Percentiles rank a stretch among this genome's conserved stretches.
Conservation (phyloP, 2,329 filamentous ascomycete species). For the Dothistroma pini region DNA sequence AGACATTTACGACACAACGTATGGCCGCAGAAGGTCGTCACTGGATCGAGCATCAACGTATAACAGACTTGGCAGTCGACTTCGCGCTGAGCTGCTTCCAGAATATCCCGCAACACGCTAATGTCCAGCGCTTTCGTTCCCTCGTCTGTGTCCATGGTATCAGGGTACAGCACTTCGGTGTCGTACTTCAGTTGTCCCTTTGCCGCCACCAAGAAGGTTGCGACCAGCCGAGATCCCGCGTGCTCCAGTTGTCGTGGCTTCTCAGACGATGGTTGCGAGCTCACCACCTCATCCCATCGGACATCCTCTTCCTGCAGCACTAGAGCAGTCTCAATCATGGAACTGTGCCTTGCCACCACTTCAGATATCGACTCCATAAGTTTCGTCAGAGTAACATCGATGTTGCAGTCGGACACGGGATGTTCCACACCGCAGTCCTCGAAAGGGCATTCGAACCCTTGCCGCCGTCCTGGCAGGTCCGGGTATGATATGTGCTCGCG, state of each 20-base stretch:
- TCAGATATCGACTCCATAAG: slow-evolving; percentile 59
- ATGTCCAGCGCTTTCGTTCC: slow-evolving; percentile 42
- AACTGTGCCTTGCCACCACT: slow-evolving; percentile 47
- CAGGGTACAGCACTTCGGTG: slow-evolving; percentile 30
- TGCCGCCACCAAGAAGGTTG: slow-evolving; percentile 64
- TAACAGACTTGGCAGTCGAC: slow-evolving; percentile 90
- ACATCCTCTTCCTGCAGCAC: slow-evolving; percentile 43
- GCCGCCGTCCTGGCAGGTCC: slow-evolving; percentile 59
- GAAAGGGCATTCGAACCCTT: slow-evolving; percentile 73
- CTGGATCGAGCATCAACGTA: slow-evolving; percentile 71
- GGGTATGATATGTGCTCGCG: slow-evolving; percentile 76
- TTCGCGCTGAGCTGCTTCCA: slow-evolving; percentile 62
- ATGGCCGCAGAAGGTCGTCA: slow-evolving; percentile 83
- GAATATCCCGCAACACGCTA: slow-evolving; percentile 55
- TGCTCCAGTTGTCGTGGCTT: slow-evolving; percentile 42
- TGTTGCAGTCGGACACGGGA: slow-evolving; percentile 68
- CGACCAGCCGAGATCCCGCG: slow-evolving; percentile 58
- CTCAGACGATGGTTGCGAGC: slow-evolving; percentile 32
- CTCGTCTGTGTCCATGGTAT: slow-evolving; percentile 37
- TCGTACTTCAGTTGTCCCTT: slow-evolving; percentile 57
- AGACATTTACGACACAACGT: slow-evolving; percentile 83
- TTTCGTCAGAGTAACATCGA: slow-evolving; percentile 74
- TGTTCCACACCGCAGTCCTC: slow-evolving; percentile 65
- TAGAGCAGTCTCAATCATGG: slow-evolving; percentile 34
- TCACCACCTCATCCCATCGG: slow-evolving; percentile 35